Evolutionary conservation across 2,329 filamentous ascomycete genomes (phyloP).

Genomic region (Fusarium aywerte): DNA sequence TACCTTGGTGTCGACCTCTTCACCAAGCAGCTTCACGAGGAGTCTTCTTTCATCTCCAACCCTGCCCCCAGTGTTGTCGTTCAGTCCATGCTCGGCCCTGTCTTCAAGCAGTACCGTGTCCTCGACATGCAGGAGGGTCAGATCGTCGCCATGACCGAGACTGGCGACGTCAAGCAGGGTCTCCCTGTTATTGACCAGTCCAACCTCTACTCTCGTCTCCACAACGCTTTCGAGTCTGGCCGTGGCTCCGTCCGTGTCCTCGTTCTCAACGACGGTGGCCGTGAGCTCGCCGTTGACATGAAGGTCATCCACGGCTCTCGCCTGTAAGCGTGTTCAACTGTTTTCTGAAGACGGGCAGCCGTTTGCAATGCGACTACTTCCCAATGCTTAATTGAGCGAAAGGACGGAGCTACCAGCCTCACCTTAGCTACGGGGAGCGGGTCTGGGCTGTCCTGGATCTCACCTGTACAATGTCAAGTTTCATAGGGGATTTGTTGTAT

Average conservation of each 20-base stretch:
- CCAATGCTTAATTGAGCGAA: constrained; percentile 31
- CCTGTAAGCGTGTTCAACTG: constrained; percentile 60
- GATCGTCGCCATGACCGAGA: constrained; percentile 98
- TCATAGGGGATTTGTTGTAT: constrained; percentile 36
- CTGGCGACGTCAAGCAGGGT: constrained; percentile 96
- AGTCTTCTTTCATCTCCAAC: constrained; percentile 98
- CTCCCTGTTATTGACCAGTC: constrained; percentile 96
- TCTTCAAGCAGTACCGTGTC: constrained; percentile 99
- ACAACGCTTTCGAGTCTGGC: constrained; percentile 87
- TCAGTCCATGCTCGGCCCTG: constrained; percentile 98
- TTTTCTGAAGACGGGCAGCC: constrained; percentile 34
- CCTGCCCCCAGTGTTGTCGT: constrained; percentile 95
- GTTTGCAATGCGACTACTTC: constrained; percentile 42
- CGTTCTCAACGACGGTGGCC: constrained; percentile 91
- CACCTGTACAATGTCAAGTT: constrained; percentile 40
- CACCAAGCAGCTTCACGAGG: constrained; percentile 99
- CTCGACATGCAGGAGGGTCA: constrained; percentile 91
- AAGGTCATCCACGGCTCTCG: constrained; percentile 91
- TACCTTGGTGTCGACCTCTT: constrained; percentile 99
- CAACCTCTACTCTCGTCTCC: constrained; percentile 83
- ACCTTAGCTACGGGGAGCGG: constrained; percentile 26
- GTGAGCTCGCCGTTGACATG: constrained; percentile 97
- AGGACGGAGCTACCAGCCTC: constrained; percentile 30
- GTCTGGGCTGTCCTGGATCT: constrained; percentile 22
- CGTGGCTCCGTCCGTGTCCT: constrained; percentile 94